A percentile compares a stretch with the other conserved stretches of the same genome.
Conservation (phyloP, 768 basidiomycete species). For the Boletus rufocinnamomeus region DNA sequence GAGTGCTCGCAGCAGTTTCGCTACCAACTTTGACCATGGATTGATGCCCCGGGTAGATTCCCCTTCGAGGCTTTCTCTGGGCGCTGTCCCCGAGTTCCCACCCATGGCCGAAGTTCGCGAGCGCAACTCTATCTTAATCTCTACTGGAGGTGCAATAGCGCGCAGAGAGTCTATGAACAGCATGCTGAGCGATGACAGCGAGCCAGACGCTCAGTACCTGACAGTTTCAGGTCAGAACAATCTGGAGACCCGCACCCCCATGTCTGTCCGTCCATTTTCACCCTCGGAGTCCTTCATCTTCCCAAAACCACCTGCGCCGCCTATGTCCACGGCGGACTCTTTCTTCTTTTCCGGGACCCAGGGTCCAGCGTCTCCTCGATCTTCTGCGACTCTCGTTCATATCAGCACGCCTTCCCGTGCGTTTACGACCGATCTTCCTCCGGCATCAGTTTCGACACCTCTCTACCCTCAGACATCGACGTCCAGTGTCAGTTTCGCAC, state of each 20-base stretch:
- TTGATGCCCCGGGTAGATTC: conserved; percentile 28
- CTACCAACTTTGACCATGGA: conserved; percentile 56
- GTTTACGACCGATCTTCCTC: conserved; percentile 13
- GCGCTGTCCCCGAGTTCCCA: conserved; percentile 43
- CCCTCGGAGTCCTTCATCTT: conserved; percentile 69
- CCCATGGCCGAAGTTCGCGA: conserved; percentile 59
- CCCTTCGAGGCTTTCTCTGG: conserved; percentile 10
- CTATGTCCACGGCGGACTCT: not conserved
- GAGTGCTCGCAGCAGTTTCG: conserved; percentile 61
- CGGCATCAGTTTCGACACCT: conserved; percentile 17
- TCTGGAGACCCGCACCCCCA: conserved; percentile 43
- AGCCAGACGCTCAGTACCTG: conserved; percentile 44
- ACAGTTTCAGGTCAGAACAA: conserved; percentile 28
- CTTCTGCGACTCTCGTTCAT: conserved; percentile 24
- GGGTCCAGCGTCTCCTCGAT: conserved; percentile 3
- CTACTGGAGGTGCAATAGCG: conserved; percentile 26
- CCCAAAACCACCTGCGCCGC: conserved; percentile 56
- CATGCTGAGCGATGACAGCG: conserved; percentile 38
- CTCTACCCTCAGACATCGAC: conserved; percentile 8
- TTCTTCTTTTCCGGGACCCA: not conserved
- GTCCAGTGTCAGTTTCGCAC: not conserved
- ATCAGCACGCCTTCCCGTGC: conserved; percentile 19
- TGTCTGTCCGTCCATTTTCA: conserved; percentile 67
- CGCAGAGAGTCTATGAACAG: conserved; percentile 44
- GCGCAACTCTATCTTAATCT: conserved; percentile 26